Evolutionary conservation across 768 basidiomycete genomes (phyloP), one percentile per base, ranked within the genome.

Genomic region (Lentinula guzmanii): DNA sequence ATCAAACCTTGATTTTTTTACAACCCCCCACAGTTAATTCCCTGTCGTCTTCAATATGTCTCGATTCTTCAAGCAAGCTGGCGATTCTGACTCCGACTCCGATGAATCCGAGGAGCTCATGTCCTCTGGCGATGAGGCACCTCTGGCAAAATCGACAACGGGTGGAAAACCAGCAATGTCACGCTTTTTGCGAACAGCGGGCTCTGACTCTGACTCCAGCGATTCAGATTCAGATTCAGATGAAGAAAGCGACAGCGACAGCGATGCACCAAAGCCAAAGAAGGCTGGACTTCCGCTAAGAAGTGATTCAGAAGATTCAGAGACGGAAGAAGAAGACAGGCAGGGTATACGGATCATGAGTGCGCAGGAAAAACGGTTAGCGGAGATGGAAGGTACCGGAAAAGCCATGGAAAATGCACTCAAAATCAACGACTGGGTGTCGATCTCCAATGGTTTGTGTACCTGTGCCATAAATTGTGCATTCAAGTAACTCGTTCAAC

Each of bases 381-480:
- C 90, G 52, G 97, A 98, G 80, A 95, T 98, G 86, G 95, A 98
- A 73, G 86, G 86, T 1, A 90, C 89, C 3, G 92, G 93, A 60
- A 95, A 90, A 75, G 80, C 80, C 52, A 97, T 98, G 78, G 93
- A 96, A 52, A 98, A 99, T 70, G 95, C 89, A 18, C 79, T 91
- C 64, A 96, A 92, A 80, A 95, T 96, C 67, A 96, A 95, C 68
- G 95, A 99, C 75, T 99, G 97, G 97, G 87, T 89, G 28, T 86
- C 85, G 33, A 95, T 94, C 68, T 93, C 90, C 21, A 88, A 83
- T 62, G 95, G 95, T 94, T 67, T 60, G 85, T 72, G 21, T 52
- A 39, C 48, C 52, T 55, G 28, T 45, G 35, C 16, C 8, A 24
- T n/a, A 41, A 46, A 61, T 46, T 41, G 34, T 33, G 41, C 2